Conservation (phyloP, 345 rosid genomes). For the Syzygium grande region DNA sequence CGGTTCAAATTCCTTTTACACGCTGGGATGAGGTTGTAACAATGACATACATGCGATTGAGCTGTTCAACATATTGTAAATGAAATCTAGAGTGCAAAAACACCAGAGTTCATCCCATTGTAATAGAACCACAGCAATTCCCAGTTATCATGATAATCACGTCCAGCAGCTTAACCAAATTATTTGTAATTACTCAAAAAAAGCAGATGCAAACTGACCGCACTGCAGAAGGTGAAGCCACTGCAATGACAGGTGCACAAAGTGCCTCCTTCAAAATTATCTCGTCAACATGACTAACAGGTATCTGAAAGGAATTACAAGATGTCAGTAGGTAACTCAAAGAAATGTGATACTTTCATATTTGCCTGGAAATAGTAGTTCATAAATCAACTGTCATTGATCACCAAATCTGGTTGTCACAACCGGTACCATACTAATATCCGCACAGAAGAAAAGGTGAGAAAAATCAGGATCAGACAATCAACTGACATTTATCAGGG, state of each 20-base stretch:
- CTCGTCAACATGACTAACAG: slow-evolving; percentile 59
- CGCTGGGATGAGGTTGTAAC: not conserved
- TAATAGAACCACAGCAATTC: not conserved
- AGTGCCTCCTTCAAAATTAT: slow-evolving; percentile 52
- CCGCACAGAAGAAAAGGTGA: not conserved
- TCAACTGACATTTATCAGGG: not conserved
- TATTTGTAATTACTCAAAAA: not conserved
- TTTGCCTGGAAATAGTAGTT: not conserved
- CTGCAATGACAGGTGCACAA: slow-evolving; percentile 67
- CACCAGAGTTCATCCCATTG: not conserved
- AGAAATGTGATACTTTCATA: not conserved
- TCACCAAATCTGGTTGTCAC: not conserved
- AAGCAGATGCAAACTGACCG: slow-evolving; percentile 25
- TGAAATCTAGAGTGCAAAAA: not conserved
- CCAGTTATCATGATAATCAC: not conserved
- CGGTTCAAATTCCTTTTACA: not conserved
- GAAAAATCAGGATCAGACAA: not conserved
- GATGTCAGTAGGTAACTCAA: not conserved
- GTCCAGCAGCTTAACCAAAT: not conserved
- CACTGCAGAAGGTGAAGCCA: slow-evolving; percentile 93
- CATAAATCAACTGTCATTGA: not conserved
- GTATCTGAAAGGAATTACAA: slow-evolving; percentile 38
- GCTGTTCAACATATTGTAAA: not conserved
- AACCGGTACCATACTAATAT: not conserved
- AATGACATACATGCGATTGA: not conserved